Evolutionary conservation across 2,329 filamentous ascomycete species (phyloP), one percentile per base, ranked within the genome.

Genomic region (Xylaria sp.): DNA sequence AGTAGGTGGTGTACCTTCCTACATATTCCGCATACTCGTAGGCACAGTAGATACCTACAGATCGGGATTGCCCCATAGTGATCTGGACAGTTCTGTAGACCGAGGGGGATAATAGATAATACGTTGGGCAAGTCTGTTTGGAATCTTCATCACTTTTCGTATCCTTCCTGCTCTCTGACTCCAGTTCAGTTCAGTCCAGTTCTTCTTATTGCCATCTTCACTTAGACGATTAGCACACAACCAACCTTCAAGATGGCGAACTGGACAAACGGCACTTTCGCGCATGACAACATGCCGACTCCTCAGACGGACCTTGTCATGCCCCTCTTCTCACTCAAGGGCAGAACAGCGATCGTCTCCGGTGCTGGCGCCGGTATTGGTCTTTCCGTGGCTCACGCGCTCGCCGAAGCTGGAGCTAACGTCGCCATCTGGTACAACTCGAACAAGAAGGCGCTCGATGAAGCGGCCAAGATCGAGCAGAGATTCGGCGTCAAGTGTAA

Each of bases 361-460:
- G 88, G 88, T 19, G 69, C 69, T 34, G 69, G 67, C 7, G 68
- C 67, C 18, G 87, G 88, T 39, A 89, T 90, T 65, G 88, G 88
- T 48, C 76, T 88, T 30, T 79, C 80, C 4, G 80, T 89, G 34
- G 87, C 86, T 11, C 76, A 87, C 39, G 85, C 78, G 1, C 78
- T 86, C 37, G 87, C 87, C 13, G 88, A 91, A 70, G 85, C 86
- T 13, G 88, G 88, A 53, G 86, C 86, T 59, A 87, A 90, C 65
- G 84, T 90, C 19, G 87, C 85, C 34, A 83, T 90, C 54, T 89
- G 85, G 84, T 90, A 89, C 71, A 87, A 89, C 70, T 83, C 78
- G 72, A 90, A 90, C 74, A 80, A 82, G 68, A 82, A 86, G 66
- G 85, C 86, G 10, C 70, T 84, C 10, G 78, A 82, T 13, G 79